Evolutionary conservation across 169 alveolate genomes (phyloP).

Genomic region (Amoebophrya sp.): DNA sequence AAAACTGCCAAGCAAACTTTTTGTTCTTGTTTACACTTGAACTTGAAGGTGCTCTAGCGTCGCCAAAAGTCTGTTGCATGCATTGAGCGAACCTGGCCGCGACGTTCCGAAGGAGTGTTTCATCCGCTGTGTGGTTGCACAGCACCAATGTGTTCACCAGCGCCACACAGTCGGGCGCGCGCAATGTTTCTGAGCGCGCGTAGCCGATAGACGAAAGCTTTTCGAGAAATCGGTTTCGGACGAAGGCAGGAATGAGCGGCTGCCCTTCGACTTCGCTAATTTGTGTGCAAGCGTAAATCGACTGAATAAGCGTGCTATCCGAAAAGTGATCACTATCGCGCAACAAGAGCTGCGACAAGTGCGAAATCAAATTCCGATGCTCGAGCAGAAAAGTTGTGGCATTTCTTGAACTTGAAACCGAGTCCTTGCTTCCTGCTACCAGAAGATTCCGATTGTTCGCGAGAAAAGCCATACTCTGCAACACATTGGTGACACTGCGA

Average conservation of each 20-base stretch:
- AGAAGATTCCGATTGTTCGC: neutral
- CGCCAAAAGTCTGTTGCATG: too few species aligned
- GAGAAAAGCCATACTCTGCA: neutral
- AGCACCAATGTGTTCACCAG: neutral
- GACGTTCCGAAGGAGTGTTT: neutral
- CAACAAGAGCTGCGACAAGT: neutral
- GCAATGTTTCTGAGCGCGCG: neutral
- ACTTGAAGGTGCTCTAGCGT: too few species aligned
- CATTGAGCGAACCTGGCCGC: neutral
- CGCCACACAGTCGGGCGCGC: neutral
- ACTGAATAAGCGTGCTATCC: neutral
- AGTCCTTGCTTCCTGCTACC: neutral
- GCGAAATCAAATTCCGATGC: neutral
- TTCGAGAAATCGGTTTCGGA: neutral
- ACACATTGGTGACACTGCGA: neutral
- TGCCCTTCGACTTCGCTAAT: too few species aligned
- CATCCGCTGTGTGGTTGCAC: neutral
- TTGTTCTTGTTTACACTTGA: too few species aligned
- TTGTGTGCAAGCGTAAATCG: neutral
- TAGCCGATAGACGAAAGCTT: neutral
- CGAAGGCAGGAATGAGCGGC: neutral
- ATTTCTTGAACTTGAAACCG: neutral
- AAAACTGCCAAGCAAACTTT: neutral
- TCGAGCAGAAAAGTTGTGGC: neutral
- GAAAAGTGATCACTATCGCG: neutral